Base-by-base conservation (phyloP, 306 rosid species). In the Astragalus membranaceus region DNA sequence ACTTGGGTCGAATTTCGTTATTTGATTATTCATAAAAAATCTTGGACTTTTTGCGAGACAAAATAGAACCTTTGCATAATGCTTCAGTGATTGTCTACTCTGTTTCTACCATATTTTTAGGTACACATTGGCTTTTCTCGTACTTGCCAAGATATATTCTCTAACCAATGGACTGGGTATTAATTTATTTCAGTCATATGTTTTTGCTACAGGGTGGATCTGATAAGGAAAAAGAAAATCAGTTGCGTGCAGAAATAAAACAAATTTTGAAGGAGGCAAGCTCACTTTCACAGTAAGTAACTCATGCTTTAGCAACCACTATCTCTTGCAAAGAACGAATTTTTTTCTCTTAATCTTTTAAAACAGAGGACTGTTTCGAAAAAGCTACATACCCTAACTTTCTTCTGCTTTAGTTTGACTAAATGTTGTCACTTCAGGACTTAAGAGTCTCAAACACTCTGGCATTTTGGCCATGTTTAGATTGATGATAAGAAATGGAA, bases 241-340 rank as follows among this genome's bases (percentile, higher is more conserved):
- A 80, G 71, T 63, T 94, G 79, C 86, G 81, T 35, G 78, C 17
- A 64, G 96, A 89, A 80, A 91, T 94, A 74, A 86, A 80, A 64
- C 76, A 85, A 63, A 90, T 90, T 54, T 56, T 87, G 83, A 90
- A 76, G 69, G 97, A 90, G 76, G 98, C 96, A 8, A 83, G 80
- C 89, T 37, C 87, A 55, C 62, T 86, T 80, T 88, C 97, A 2
- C 96, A 88, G 98, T 90, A 78, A 85, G 97, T 81, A n/a, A 62
- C 67, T 39, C 17, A 1, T 50, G 46, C 32, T 56, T 67, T 75
- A 59, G 58, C 44, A 33, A 43, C 54, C 16, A 30, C 13, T 51
- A 16, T 67, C 60, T 47, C 60, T 48, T 68, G 32, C 36, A 11
- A 23, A 26, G 33, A 50, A 29, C 30, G 2, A 26, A 26, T 23